Percentiles rank a stretch among this genome's conserved stretches.
Conservation (phyloP, 768 basidiomycete species). For the Collybia mongolica region DNA sequence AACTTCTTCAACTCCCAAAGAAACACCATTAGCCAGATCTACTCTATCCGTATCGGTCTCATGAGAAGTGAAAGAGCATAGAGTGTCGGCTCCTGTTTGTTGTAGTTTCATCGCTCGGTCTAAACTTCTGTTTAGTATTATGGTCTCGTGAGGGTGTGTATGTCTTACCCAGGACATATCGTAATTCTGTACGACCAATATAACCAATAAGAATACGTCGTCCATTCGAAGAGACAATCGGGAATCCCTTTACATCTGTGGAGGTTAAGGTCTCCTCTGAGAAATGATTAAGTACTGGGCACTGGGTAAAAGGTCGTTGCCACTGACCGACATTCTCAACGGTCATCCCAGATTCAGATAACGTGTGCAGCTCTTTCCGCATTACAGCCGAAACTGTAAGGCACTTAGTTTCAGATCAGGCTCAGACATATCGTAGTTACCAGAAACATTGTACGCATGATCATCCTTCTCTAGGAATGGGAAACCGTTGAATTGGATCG, state of each 20-base stretch:
- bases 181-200: constrained; percentile 82
- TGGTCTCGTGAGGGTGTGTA: background rate
- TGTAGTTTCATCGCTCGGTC: constrained; percentile 72
- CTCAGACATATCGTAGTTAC: constrained; percentile 41
- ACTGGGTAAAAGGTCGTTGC: background rate
- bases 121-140: constrained; percentile 23
- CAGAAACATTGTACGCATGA: constrained; percentile 86
- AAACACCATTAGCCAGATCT: constrained; percentile 45
- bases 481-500: constrained; percentile 96
- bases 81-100: constrained; percentile 60
- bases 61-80: constrained; percentile 66
- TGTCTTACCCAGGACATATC: constrained; percentile 75
- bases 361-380: constrained; percentile 73
- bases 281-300: constrained; percentile 1
- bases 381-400: constrained; percentile 83
- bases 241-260: constrained; percentile 88
- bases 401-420: constrained; percentile 4
- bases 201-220: constrained; percentile 75
- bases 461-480: constrained; percentile 97
- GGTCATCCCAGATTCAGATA: constrained; percentile 74
- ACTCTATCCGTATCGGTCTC: constrained; percentile 53
- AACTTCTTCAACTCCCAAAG: constrained; percentile 63
- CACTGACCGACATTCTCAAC: constrained; percentile 77
- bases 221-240: constrained; percentile 70
- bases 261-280: constrained; percentile 70